Base-by-base conservation (phyloP, 2,329 filamentous ascomycete genomes). In the Escovopsis sp. region DNA sequence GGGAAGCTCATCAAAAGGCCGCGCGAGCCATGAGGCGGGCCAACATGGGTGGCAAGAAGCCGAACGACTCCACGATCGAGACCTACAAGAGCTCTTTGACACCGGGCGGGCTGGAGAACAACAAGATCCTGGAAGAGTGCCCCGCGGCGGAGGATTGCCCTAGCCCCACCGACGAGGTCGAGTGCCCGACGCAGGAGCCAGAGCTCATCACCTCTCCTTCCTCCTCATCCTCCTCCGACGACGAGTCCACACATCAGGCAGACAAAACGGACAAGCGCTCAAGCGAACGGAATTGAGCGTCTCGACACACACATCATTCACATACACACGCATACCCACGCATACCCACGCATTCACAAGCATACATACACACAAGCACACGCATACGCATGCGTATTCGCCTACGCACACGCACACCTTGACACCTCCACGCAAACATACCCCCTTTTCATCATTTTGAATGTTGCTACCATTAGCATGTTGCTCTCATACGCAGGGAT, bases 41-140 rank as follows among this genome's bases (percentile, higher is more conserved):
- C 10, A 68, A 70, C 36, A 64, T 71, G 45, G 50, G 55, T 26
- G 47, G 47, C 21, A 55, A 56, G 42, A 57, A 55, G 39, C 54
- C 51, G 27, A 43, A 53, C 15, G 60, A 64, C 35, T 57, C 63
- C 14, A 51, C 58, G 19, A 62, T 66, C 10, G 62, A 65, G 38
- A 60, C 59, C 26, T 67, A 62, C 42, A 56, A 55, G 36, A 63
- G 62, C 4, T 54, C 56, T 16, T 57, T 63, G 19, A 46, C 66
- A 5, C 51, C 53, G 4, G 55, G 45, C 48, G 56, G 42, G 9
- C 19, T 23, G 5, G 5, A 23, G 19, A 23, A 5, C 19, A 23
- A 23, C 19, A 23, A 23, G 9, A 5, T 9, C 9, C 5, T 5
- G 19, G 19, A 23, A 9, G 19, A 23, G 19, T 5, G 19, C 19